Evolutionary conservation across 148 eudicot genomes (phyloP), one percentile per base, ranked within the genome.

Genomic region (Rhododendron mucronatum): DNA sequence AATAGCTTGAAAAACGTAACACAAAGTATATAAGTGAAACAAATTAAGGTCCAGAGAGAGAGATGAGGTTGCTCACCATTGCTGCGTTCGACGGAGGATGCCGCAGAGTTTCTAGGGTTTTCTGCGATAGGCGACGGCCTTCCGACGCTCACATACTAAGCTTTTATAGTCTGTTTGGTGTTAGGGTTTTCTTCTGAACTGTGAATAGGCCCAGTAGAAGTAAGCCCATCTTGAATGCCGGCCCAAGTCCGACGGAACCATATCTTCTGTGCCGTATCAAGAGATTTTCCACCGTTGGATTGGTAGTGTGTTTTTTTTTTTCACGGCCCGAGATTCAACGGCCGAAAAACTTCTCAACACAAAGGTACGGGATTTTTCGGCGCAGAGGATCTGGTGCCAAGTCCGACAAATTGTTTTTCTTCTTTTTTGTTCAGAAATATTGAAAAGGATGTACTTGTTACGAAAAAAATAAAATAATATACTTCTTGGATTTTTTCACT

Each of bases 271-370:
- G 44, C 44, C 7, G 44, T 39, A 39, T 4, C 41, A 0, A 3
- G 41, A 39, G 41, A 39, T 39, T 39, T 39, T 39, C 6, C 5
- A 4, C 41, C 44, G 44, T 39, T 39, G 44, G 44, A 39, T 39
- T 39, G 44, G 5, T 39, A 0, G 6, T 39, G 44, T 39, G 44
- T 5, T 5, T 39, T 0, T 39, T 39, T 39, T 39, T 39, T 39
- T 39, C 44, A 39, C 5, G 44, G 44, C 44, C 0, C 6, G 44
- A 39, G 44, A 39, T 39, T 39, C 44, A 39, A 39, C 44, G 6
- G 44, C 44, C 0, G 0, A 0, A 39, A 39, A 39, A 39, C 6
- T 0, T 3, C 0, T 39, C 44, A 5, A 5, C 6, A 39, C 0
- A 39, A 7, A 5, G 7, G 44, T 5, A 39, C 44, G 44, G 44